A percentile compares a stretch with the other conserved stretches of the same genome.
Conservation (phyloP, 441 rosid species). For the Manihot esculenta region DNA sequence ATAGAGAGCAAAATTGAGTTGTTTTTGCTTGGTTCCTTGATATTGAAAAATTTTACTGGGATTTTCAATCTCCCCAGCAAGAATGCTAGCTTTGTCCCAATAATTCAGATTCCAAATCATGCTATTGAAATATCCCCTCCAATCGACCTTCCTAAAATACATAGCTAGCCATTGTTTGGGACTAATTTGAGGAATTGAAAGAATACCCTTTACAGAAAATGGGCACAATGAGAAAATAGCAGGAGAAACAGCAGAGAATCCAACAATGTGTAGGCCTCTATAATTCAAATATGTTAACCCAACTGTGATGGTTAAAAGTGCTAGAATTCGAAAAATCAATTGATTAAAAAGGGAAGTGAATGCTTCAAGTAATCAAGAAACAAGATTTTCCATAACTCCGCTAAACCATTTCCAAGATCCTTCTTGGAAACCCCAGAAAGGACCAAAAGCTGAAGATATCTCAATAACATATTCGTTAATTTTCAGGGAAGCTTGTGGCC, state of each 20-base stretch:
- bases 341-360: slow-evolving; percentile 64
- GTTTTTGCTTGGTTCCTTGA: no score
- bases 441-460: slow-evolving; percentile 92
- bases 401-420: slow-evolving; percentile 98
- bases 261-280: slow-evolving; percentile 85
- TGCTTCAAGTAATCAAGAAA: slow-evolving; percentile 92
- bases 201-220: slow-evolving; percentile 63
- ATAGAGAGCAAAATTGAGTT: no score
- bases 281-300: slow-evolving; percentile 83
- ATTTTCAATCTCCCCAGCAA: slow-evolving; percentile 83
- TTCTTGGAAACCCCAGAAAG: slow-evolving; percentile 95
- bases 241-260: slow-evolving; percentile 67
- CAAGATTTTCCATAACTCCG: slow-evolving; percentile 93
- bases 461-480: slow-evolving; percentile 90
- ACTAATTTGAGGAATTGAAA: slow-evolving; percentile 63
- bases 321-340: slow-evolving; percentile 64
- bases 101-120: slow-evolving; percentile 92
- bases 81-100: slow-evolving; percentile 96
- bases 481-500: slow-evolving; percentile 87
- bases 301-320: slow-evolving; percentile 71
- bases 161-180: slow-evolving; percentile 70
- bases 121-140: slow-evolving; percentile 85
- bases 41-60: no score
- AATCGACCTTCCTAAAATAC: slow-evolving; percentile 58
- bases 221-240: slow-evolving; percentile 76